phyloP scores from a whole-genome alignment of 495 filamentous ascomycete genomes.

The Penicillium psychrofluorescens region DNA sequence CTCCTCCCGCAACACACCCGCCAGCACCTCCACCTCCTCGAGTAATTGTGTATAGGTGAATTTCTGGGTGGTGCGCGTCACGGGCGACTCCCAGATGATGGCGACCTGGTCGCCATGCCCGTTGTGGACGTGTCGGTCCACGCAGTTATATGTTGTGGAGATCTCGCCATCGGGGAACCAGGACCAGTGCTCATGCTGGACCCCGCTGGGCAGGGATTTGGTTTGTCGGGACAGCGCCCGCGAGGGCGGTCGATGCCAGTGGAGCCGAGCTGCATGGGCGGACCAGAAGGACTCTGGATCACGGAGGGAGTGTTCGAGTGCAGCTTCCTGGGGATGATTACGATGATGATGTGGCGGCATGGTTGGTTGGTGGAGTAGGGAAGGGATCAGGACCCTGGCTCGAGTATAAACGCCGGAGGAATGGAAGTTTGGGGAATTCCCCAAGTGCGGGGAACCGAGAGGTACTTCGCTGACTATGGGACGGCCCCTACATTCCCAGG shows the following conservation, averaged over 20 bases:
- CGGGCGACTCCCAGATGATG: slow-evolving; percentile 83
- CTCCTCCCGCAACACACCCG: slow-evolving; percentile 74
- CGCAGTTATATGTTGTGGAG: slow-evolving; percentile 83
- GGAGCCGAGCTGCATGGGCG: slow-evolving; percentile 61
- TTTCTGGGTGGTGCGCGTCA: slow-evolving; percentile 64
- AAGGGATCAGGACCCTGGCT: too few species aligned
- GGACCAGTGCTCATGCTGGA: slow-evolving; percentile 56
- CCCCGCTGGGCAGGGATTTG: slow-evolving; percentile 42
- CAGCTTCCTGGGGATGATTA: slow-evolving; percentile 31
- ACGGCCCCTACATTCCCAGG: too few species aligned
- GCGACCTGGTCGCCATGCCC: slow-evolving; percentile 67
- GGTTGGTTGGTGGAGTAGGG: neutral
- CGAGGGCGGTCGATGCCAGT: slow-evolving; percentile 71
- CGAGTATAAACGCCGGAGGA: neutral
- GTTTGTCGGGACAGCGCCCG: slow-evolving; percentile 31
- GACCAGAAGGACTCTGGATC: slow-evolving; percentile 71
- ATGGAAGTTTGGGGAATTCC: neutral
- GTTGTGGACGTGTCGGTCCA: slow-evolving; percentile 76
- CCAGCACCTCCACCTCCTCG: slow-evolving; percentile 76
- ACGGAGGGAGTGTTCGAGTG: slow-evolving; percentile 30
- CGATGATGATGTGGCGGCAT: slow-evolving; percentile 12
- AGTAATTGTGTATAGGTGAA: slow-evolving; percentile 70
- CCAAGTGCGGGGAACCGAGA: neutral
- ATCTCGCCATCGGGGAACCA: slow-evolving; percentile 91
- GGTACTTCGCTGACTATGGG: neutral